phyloP scores from a whole-genome alignment of 2,329 filamentous ascomycete genomes.

The Ophiostoma pallidulum region DNA sequence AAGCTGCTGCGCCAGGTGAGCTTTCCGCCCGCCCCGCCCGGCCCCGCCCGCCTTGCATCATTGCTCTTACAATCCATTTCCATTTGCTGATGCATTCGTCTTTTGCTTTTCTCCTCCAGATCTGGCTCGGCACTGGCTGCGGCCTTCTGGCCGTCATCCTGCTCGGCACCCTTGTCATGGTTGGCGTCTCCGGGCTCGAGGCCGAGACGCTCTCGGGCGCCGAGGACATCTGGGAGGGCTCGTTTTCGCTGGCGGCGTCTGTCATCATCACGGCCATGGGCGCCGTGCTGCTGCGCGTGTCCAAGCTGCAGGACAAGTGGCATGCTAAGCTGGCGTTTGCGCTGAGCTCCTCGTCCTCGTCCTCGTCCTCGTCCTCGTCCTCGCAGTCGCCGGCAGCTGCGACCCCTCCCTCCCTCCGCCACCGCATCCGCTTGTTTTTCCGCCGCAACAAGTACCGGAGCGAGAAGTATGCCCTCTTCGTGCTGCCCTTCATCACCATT shows the following conservation, averaged over 20 bases:
- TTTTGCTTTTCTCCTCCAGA: conserved; percentile 47
- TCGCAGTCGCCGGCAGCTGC: no score
- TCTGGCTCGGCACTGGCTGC: conserved; percentile 53
- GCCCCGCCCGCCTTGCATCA: no score
- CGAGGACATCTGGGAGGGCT: conserved; percentile 65
- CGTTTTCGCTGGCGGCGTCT: conserved; percentile 57
- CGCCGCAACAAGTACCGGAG: no score
- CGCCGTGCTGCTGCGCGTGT: conserved; percentile 62
- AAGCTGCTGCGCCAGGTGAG: conserved; percentile 68
- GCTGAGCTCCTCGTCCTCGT: no score
- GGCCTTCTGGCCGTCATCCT: conserved; percentile 57
- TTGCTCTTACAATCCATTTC: no score
- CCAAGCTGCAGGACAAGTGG: conserved; percentile 72
- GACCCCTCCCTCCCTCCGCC: conserved; percentile 20
- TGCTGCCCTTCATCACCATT: conserved; percentile 70
- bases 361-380: no score
- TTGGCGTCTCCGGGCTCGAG: conserved; percentile 61
- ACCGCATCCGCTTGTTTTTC: conserved; percentile 43
- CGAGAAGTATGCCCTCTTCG: conserved; percentile 68
- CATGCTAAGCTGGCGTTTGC: conserved; percentile 59
- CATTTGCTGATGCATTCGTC: no score
- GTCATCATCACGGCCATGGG: conserved; percentile 67
- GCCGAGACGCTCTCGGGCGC: conserved; percentile 50
- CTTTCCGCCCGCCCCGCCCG: no score
- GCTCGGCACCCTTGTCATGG: conserved; percentile 60